Conservation (phyloP, 805 yeast species). For the Yamadazyma insecticola region DNA sequence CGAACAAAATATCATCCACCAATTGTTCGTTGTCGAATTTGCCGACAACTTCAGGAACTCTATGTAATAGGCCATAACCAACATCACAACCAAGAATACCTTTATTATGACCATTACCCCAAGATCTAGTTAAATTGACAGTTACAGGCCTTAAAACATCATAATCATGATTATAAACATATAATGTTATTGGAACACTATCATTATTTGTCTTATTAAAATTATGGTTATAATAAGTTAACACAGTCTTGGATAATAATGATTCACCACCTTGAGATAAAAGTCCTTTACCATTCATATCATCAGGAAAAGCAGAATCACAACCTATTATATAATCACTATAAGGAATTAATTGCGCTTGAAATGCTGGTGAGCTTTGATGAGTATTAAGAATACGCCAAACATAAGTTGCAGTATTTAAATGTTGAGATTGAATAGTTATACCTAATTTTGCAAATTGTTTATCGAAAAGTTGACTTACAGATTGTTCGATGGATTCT, state of each 20-base stretch:
- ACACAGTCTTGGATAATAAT: slow-evolving; percentile 61
- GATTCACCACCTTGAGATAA: slow-evolving; percentile 86
- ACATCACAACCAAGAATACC: slow-evolving; percentile 92
- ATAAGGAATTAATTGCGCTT: slow-evolving; percentile 77
- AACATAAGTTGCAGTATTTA: slow-evolving; percentile 71
- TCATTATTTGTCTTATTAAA: slow-evolving; percentile 28
- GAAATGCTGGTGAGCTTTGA: slow-evolving; percentile 74
- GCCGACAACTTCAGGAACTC: slow-evolving; percentile 67
- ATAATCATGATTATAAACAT: slow-evolving; percentile 83
- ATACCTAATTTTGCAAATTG: slow-evolving; percentile 56
- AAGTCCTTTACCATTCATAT: slow-evolving; percentile 52
- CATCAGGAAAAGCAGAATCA: slow-evolving; percentile 55
- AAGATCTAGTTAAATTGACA: slow-evolving; percentile 55
- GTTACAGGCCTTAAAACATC: slow-evolving; percentile 84
- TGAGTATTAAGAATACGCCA: slow-evolving; percentile 81
- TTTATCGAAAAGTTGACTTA: slow-evolving; percentile 17
- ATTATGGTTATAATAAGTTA: slow-evolving; percentile 50
- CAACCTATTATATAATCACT: slow-evolving; percentile 83
- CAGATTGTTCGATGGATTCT: slow-evolving; percentile 12
- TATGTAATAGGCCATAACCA: slow-evolving; percentile 86
- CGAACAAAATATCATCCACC: slow-evolving; percentile 31
- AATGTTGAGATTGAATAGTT: slow-evolving; percentile 71
- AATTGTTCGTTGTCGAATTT: slow-evolving; percentile 39
- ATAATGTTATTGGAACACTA: slow-evolving; percentile 34
- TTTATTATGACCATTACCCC: slow-evolving; percentile 62